phyloP scores from a whole-genome alignment of 2,329 filamentous ascomycete genomes.

The Colletotrichum siamense region DNA sequence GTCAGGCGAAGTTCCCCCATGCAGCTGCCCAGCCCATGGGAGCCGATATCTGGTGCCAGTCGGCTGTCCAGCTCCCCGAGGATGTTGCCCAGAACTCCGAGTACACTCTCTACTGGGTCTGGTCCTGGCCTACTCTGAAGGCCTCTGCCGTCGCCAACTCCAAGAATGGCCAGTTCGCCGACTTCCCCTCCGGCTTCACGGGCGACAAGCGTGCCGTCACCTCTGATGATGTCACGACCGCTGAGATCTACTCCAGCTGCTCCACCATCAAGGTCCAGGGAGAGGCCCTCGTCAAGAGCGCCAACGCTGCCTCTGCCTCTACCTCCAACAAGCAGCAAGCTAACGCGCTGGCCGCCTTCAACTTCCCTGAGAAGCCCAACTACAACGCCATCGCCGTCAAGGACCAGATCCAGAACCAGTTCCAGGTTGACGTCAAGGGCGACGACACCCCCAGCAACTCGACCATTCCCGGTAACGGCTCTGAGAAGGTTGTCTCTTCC shows the following conservation, averaged over 20 bases:
- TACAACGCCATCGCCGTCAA: constrained; percentile 49
- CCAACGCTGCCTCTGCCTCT: constrained; percentile 10
- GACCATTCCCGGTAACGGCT: constrained; percentile 23
- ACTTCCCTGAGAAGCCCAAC: constrained; percentile 42
- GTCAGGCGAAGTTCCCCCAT: constrained; percentile 61
- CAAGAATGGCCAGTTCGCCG: constrained; percentile 45
- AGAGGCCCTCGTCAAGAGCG: constrained; percentile 1
- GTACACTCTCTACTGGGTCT: constrained; percentile 93
- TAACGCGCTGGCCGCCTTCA: constrained; percentile 14
- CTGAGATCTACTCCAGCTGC: constrained; percentile 43
- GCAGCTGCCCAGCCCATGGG: constrained; percentile 56
- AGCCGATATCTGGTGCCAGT: constrained; percentile 78
- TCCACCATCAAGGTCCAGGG: constrained; percentile 22
- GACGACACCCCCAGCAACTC: constrained; percentile 8
- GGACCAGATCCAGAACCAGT: constrained; percentile 50
- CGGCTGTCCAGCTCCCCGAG: constrained; percentile 76
- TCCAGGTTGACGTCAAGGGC: constrained; percentile 45
- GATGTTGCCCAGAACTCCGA: constrained; percentile 66
- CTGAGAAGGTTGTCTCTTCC: constrained; percentile 21
- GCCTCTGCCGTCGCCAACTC: constrained; percentile 44
- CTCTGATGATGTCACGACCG: constrained; percentile 25
- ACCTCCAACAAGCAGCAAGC: constrained; percentile 20
- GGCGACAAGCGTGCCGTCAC: constrained; percentile 19
- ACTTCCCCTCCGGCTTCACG: constrained; percentile 36
- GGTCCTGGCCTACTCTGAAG: constrained; percentile 81